Evolutionary conservation across 2,329 filamentous ascomycete genomes (phyloP), one percentile per base, ranked within the genome.

Genomic region (Sporothrix sp.): DNA sequence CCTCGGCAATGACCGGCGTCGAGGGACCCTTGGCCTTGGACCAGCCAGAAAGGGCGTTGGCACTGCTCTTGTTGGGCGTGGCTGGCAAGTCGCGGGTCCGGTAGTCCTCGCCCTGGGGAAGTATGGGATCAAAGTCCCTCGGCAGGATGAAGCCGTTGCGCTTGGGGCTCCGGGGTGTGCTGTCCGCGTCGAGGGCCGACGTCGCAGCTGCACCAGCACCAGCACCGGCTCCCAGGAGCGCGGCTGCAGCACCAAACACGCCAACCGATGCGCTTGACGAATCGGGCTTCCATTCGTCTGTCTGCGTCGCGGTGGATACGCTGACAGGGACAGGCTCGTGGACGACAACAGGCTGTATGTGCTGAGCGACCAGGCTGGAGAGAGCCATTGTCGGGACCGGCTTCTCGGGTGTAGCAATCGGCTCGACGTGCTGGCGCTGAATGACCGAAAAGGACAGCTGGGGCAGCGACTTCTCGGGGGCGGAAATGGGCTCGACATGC

Each of bases 1-100:
- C 82, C 60, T 85, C 81, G 3, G 79, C 78, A 61, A 85, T 81
- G 46, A 77, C 59, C 8, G 71, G 70, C 0, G 66, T 63, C 4
- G 61, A 54, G 2, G 65, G 59, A 18, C 64, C 62, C 52, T 66
- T 68, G 35, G 61, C 62, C 57, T 69, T 74, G 52, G 68, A 69
- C 58, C 72, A 70, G 52, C 70, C 65, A 61, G 72, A 63, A 44
- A 72, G 63, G 55, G 70, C 64, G 39, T 66, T 66, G 52, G 74
- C 64, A 51, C 71, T 63, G 28, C 64, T 57, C 65, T 63, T 60
- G 62, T 67, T 59, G 11, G 71, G 66, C 18, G 69, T 69, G 51
- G 66, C 59, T 16, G 72, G 68, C 23, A 61, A 39, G 9, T 36
- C 42, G 3, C 23, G 23, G 8, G n/a, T 13, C 11, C 14, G 23